Conservation (phyloP, 2,329 filamentous ascomycete species). For the Neofusicoccum sp. region DNA sequence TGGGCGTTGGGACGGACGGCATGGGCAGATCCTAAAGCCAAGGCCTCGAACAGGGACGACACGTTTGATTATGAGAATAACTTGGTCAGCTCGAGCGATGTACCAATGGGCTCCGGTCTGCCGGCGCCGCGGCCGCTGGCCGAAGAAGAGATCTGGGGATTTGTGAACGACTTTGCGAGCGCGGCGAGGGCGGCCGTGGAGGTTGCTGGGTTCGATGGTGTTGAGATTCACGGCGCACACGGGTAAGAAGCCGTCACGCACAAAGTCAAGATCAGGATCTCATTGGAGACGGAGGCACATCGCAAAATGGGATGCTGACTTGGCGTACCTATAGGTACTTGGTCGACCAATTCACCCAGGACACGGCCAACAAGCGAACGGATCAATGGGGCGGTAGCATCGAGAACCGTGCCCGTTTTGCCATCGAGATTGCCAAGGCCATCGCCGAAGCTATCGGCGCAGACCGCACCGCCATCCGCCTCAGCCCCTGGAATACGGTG, state of each 20-base stretch:
- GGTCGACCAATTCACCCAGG: slow-evolving; percentile 63
- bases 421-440: slow-evolving; percentile 53
- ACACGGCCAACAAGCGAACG: slow-evolving; percentile 54
- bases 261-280: too few species aligned
- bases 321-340: slow-evolving; percentile 55
- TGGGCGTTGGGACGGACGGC: slow-evolving; percentile 61
- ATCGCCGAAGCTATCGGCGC: slow-evolving; percentile 52
- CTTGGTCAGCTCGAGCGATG: slow-evolving; percentile 30
- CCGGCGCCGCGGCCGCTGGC: slow-evolving; percentile 34
- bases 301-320: neutral
- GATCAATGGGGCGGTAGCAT: slow-evolving; percentile 49
- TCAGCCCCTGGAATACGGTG: slow-evolving; percentile 61
- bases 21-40: slow-evolving; percentile 33
- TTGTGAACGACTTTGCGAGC: slow-evolving; percentile 38
- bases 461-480: slow-evolving; percentile 54
- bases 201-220: slow-evolving; percentile 58
- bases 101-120: slow-evolving; percentile 19
- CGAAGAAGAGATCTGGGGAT: slow-evolving; percentile 39
- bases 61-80: slow-evolving; percentile 25
- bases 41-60: slow-evolving; percentile 27
- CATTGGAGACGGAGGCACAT: too few species aligned
- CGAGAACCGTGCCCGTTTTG: slow-evolving; percentile 54
- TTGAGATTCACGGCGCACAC: slow-evolving; percentile 59
- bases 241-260: slow-evolving; percentile 35
- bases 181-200: slow-evolving; percentile 47